phyloP scores from a whole-genome alignment of 371 early-diverging fungal genomes.

The Rhizopus microsporus region DNA sequence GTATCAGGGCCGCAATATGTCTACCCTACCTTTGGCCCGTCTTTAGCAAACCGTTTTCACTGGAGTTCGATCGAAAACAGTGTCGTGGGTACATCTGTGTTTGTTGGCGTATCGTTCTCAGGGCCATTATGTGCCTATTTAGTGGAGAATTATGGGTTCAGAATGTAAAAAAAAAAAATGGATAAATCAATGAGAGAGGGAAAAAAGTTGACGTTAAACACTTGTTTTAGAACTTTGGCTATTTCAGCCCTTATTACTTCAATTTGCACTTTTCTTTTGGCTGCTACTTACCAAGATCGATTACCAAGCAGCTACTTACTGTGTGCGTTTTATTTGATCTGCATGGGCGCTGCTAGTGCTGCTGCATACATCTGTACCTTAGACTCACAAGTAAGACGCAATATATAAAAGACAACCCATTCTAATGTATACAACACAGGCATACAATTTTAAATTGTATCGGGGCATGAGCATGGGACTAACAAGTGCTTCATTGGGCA shows the following conservation, averaged over 20 bases:
- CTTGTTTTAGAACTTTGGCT: conserved; percentile 13
- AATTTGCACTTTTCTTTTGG: conserved; percentile 36
- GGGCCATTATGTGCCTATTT: conserved; percentile 49
- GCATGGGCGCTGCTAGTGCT: conserved; percentile 43
- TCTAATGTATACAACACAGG: conserved; percentile 6
- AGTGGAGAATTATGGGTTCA: conserved; percentile 31
- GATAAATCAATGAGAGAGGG: background rate
- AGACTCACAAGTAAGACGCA: conserved; percentile 40
- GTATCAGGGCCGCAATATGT: conserved; percentile 52
- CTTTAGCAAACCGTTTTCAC: conserved; percentile 36
- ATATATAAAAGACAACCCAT: no score
- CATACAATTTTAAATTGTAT: conserved; percentile 41
- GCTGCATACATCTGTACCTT: conserved; percentile 45
- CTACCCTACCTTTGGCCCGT: conserved; percentile 46
- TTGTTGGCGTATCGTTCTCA: conserved; percentile 50
- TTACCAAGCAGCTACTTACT: conserved; percentile 33
- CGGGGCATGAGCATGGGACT: conserved; percentile 51
- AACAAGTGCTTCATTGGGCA: conserved; percentile 44
- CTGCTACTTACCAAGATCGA: conserved; percentile 42
- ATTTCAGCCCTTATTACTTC: conserved; percentile 16
- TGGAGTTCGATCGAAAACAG: conserved; percentile 51
- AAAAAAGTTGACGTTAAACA: background rate
- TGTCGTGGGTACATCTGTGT: conserved; percentile 49
- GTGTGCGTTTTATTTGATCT: conserved; percentile 40
- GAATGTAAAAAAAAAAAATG: conserved; percentile 26